Evolutionary conservation across 306 rosid genomes (phyloP), one percentile per base, ranked within the genome.

Genomic region (Luffa acutangula): DNA sequence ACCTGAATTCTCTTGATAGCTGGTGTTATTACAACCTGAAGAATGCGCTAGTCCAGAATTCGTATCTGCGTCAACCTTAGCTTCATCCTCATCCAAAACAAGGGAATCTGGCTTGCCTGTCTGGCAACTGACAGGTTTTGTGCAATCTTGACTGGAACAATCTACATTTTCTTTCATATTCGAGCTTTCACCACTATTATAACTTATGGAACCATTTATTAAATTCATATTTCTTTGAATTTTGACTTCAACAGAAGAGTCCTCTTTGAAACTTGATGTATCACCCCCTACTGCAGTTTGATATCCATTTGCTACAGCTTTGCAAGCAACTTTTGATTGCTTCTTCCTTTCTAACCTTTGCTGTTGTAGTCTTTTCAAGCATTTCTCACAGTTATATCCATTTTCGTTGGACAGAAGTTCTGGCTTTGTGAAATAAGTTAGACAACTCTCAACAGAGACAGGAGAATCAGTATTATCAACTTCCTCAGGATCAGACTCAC

Each of bases 401-500:
- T 96, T 96, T 82, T 93, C 98, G 48, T 89, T 82, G 0, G 91
- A 87, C 78, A 96, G 98, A 82, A 91, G 93, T 89, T 96, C 98
- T 7, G 97, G 98, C 87, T 90, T 93, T 52, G 87, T 90, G 88
- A 91, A 96, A 85, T 89, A 89, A 78, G 89, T 82, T 84, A 96
- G 90, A 83, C 99, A 96, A 89, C 92, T 91, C 85, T 91, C 98
- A 52, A 96, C 86, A 25, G 99, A 93, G 25, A 96, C 96, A 0
- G 96, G 99, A 82, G 98, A 88, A 89, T 88, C 82, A 13, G 96
- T 79, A 76, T 93, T 87, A 86, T 96, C 99, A 85, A 96, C 97
- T 91, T 93, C 99, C 84, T 93, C 97, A 11, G 97, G 92, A 84
- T 96, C 99, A 77, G 99, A 96, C 77, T 93, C 98, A 39, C 94